Percentiles rank a stretch among this genome's conserved stretches.
Conservation (phyloP, 345 rosid genomes). For the Corchorus capsularis region DNA sequence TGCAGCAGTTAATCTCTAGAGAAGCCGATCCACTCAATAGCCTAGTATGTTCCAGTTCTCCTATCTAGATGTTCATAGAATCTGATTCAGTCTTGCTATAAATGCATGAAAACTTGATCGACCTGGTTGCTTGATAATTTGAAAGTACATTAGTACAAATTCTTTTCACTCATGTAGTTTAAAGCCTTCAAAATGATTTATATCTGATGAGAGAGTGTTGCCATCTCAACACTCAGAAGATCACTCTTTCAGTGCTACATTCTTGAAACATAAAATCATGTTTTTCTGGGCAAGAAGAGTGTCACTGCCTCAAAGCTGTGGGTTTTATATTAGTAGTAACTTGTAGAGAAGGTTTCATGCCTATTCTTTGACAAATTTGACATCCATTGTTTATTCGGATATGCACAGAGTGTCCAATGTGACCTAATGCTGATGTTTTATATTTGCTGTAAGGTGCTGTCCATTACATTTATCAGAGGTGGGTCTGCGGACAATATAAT, state of each 20-base stretch:
- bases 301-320: background rate
- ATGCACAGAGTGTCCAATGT: background rate
- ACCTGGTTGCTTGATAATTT: background rate
- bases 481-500: constrained; percentile 53
- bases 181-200: background rate
- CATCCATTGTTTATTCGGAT: background rate
- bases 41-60: constrained; percentile 37
- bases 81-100: background rate
- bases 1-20: constrained; percentile 79
- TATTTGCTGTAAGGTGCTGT: constrained; percentile 58
- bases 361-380: background rate
- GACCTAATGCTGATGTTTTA: constrained; percentile 8
- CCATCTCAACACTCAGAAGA: background rate
- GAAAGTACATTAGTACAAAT: background rate
- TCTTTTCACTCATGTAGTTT: background rate
- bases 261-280: background rate
- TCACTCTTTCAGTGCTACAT: background rate
- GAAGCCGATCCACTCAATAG: constrained; percentile 81
- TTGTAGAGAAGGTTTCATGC: background rate
- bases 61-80: background rate
- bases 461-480: constrained; percentile 68
- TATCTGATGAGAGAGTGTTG: background rate
- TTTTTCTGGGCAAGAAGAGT: background rate
- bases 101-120: background rate
- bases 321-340: background rate